Percentiles rank a stretch among this genome's conserved stretches.
Evolutionary conservation across 768 basidiomycete species (phyloP).

Genomic region (Cystofilobasidium capitatum): DNA sequence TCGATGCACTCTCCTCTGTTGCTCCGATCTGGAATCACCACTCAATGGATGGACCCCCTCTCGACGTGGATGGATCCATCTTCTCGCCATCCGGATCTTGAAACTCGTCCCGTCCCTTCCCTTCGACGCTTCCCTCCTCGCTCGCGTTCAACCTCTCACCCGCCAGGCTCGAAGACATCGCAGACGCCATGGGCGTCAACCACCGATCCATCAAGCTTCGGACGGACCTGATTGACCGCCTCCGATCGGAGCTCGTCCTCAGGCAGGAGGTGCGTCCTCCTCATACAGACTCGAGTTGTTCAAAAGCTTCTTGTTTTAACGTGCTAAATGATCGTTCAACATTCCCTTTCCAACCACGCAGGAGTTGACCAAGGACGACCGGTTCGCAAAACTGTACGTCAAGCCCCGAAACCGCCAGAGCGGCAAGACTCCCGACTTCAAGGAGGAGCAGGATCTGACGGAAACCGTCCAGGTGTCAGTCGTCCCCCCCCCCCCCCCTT

Average conservation of each 20-base stretch:
- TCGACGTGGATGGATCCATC: too few species aligned
- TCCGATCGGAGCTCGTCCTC: neutral
- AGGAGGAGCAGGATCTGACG: neutral
- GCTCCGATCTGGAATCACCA: too few species aligned
- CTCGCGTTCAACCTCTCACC: too few species aligned
- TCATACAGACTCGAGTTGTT: neutral
- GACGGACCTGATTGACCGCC: neutral
- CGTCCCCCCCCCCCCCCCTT: neutral
- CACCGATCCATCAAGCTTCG: neutral
- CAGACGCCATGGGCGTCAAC: neutral
- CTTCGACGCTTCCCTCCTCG: neutral
- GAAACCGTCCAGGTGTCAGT: neutral
- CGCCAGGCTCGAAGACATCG: slow-evolving; percentile 15
- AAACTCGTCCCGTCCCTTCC: neutral
- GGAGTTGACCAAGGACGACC: neutral
- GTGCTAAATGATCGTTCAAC: neutral
- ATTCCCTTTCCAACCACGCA: neutral
- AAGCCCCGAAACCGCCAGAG: neutral
- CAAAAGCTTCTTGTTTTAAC: neutral
- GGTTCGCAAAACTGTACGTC: slow-evolving; percentile 1
- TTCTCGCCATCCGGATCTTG: neutral
- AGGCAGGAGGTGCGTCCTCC: neutral
- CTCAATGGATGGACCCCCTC: too few species aligned
- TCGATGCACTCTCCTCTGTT: too few species aligned
- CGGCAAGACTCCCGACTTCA: neutral